phyloP scores from a whole-genome alignment of 441 rosid genomes.

The Erysimum cheiri region DNA sequence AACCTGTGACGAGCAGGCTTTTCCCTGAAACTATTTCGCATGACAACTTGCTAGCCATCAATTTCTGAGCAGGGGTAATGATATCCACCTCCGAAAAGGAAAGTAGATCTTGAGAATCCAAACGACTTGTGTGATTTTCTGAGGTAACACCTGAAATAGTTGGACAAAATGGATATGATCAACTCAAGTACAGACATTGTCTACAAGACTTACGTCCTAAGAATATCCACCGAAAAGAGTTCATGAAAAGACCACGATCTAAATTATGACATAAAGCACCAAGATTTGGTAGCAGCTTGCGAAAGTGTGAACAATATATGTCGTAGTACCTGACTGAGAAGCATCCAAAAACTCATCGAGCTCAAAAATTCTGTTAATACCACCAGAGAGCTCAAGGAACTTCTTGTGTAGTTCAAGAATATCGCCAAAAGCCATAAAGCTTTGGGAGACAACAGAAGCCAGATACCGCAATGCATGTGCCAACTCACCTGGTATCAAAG shows the following conservation, averaged over 20 bases:
- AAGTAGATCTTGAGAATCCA: conserved; percentile 58
- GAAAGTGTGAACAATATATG: conserved; percentile 23
- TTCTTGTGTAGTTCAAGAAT: conserved; percentile 94
- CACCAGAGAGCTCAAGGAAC: conserved; percentile 93
- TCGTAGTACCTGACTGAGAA: conserved; percentile 72
- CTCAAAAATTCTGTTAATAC: conserved; percentile 93
- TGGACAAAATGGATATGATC: conserved; percentile 27
- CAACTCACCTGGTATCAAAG: conserved; percentile 77
- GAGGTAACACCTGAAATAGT: conserved; percentile 41
- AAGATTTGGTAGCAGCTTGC: conserved; percentile 26
- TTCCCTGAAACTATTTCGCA: conserved; percentile 77
- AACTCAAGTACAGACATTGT: conserved; percentile 17
- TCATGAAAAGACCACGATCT: conserved; percentile 10
- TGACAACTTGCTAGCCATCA: conserved; percentile 87
- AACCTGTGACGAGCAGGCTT: conserved; percentile 98
- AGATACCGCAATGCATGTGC: conserved; percentile 98
- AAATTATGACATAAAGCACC: conserved; percentile 19
- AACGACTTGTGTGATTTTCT: conserved; percentile 46
- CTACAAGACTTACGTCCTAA: conserved; percentile 4
- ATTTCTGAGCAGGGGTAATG: conserved; percentile 89
- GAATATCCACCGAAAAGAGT: conserved; percentile 5
- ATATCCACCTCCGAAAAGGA: conserved; percentile 90
- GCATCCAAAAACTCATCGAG: conserved; percentile 96
- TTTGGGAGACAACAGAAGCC: conserved; percentile 99
- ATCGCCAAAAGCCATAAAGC: conserved; percentile 99